Base-by-base conservation (phyloP, 257 asterid genomes). In the Gentiana dahurica region DNA sequence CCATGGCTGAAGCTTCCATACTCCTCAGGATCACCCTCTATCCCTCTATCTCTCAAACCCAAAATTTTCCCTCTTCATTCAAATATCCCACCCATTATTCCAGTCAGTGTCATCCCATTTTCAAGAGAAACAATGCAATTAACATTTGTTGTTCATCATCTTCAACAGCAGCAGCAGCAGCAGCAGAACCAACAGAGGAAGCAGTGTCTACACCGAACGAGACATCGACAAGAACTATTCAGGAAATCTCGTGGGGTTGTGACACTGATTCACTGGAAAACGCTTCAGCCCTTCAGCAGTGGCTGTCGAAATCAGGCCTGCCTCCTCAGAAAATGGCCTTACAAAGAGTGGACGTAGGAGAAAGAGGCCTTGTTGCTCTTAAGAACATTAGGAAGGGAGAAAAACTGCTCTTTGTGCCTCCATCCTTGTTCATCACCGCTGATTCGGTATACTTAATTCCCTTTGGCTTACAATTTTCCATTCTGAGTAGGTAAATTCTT, bases 321-420 rank as follows among this genome's bases (percentile, higher is more conserved):
- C 97, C 97, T 65, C 71, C 79, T 4, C 97, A 90, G 75, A 90
- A 84, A 58, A 84, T 90, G 97, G 96, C 57, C 3, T 75, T 90
- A 55, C 70, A 73, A 68, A 90, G 69, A 68, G 97, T 90, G 65
- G 89, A 84, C 9, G 81, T 90, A 11, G 97, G 97, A 54, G 97
- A 86, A 75, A 81, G 97, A 59, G 97, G 97, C 1, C 86, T 90
- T 6, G 96, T 90, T 50, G 96, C 97, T 61, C 71, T 84, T 50
- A 84, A 82, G 49, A 86, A 82, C 56, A 76, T 90, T 10, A 80
- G 97, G 71, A 90, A 82, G 73, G 95, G 95, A 5, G 97, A 90
- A 72, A 90, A 82, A 53, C 64, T 90, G 65, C 96, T 90, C 1
- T 90, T 86, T 58, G 95, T 90, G 69, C 97, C 97, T 62, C 94